Evolutionary conservation across 2,329 filamentous ascomycete genomes (phyloP).

Genomic region (Ophioceras dolichostomum): DNA sequence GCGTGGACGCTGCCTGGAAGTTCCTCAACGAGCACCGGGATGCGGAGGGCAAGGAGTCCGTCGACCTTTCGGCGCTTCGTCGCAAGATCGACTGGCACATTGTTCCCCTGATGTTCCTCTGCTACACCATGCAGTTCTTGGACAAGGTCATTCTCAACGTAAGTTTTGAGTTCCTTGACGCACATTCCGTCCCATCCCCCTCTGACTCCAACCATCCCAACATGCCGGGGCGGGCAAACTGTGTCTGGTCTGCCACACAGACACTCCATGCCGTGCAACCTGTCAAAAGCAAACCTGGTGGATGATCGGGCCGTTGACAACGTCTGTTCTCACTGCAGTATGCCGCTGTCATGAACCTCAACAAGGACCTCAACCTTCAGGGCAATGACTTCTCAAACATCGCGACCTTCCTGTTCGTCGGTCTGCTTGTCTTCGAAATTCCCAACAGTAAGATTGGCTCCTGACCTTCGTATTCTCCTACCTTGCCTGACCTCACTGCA

Average conservation of each 20-base stretch:
- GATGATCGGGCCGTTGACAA: no score
- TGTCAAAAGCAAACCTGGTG: not conserved
- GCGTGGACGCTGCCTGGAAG: slow-evolving; percentile 32
- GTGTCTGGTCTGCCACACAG: no score
- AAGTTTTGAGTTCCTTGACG: no score
- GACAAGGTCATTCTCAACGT: slow-evolving; percentile 50
- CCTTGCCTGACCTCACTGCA: not conserved
- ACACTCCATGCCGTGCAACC: no score
- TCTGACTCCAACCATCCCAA: no score
- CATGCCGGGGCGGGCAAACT: no score
- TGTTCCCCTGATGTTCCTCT: slow-evolving; percentile 7
- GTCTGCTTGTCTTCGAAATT: slow-evolving; percentile 44
- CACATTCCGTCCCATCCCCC: no score
- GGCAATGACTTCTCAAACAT: slow-evolving; percentile 52
- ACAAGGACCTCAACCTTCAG: slow-evolving; percentile 36
- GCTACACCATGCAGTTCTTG: slow-evolving; percentile 9
- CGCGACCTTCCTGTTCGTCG: slow-evolving; percentile 51
- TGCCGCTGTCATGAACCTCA: slow-evolving; percentile 53
- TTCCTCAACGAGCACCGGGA: slow-evolving; percentile 29
- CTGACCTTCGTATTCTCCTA: not conserved
- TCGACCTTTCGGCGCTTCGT: slow-evolving; percentile 32
- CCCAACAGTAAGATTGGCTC: slow-evolving; percentile 36
- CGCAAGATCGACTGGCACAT: slow-evolving; percentile 23
- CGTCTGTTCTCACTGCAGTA: slow-evolving; percentile 29
- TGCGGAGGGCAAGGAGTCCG: slow-evolving; percentile 11